Evolutionary conservation across 2,329 filamentous ascomycete species (phyloP).

Genomic region (Neurospora crassa): DNA sequence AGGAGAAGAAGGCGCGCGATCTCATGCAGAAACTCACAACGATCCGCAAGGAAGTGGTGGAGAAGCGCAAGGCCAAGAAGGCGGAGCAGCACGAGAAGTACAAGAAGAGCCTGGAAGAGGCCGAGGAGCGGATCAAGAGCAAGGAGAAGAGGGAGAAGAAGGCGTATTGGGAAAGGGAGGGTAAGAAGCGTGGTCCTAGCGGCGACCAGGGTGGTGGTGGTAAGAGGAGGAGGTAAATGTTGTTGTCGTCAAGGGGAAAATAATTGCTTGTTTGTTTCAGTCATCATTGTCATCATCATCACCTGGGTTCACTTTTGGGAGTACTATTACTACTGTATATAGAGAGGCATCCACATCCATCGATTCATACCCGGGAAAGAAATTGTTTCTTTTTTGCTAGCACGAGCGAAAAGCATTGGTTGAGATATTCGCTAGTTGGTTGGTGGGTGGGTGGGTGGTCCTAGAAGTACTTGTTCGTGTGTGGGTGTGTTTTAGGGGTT

Average conservation of each 20-base stretch:
- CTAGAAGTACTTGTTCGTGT: neutral
- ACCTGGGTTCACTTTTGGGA: neutral
- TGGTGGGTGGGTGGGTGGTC: neutral
- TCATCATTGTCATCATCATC: neutral
- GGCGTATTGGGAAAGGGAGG: slow-evolving; percentile 88
- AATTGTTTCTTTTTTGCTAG: neutral
- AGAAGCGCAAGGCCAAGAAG: slow-evolving; percentile 75
- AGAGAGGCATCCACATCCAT: neutral
- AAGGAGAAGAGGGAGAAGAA: slow-evolving; percentile 86
- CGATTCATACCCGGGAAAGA: neutral
- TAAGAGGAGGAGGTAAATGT: slow-evolving; percentile 26
- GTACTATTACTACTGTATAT: neutral
- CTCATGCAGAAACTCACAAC: slow-evolving; percentile 91
- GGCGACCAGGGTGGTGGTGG: slow-evolving; percentile 31
- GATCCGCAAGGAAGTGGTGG: slow-evolving; percentile 80
- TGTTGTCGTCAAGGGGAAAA: neutral
- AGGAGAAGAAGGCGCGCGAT: slow-evolving; percentile 82
- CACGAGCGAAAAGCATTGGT: neutral
- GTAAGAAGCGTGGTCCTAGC: slow-evolving; percentile 51
- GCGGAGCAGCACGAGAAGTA: slow-evolving; percentile 77
- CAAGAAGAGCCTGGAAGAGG: slow-evolving; percentile 71
- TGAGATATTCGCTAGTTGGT: neutral
- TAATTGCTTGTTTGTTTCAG: neutral
- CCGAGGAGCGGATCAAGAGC: slow-evolving; percentile 73
- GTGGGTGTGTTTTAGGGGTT: neutral